A percentile compares a stretch with the other conserved stretches of the same genome.
Evolutionary conservation across 306 rosid genomes (phyloP).

Genomic region (Trifolium subterraneum): DNA sequence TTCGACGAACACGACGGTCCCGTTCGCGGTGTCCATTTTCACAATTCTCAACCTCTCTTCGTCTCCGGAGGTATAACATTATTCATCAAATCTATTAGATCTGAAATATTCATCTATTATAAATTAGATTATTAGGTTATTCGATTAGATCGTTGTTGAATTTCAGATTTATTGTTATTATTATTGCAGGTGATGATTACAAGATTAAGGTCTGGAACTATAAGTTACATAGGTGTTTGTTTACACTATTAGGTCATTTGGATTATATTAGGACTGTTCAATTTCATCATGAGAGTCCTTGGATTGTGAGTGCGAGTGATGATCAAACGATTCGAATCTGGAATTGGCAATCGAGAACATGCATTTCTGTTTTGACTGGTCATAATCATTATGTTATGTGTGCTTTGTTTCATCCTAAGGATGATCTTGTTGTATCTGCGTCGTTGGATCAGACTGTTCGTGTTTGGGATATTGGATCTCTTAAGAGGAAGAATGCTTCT

Average conservation of each 20-base stretch:
- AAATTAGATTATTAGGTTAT: background rate
- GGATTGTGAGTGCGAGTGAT: constrained; percentile 98
- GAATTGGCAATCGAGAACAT: constrained; percentile 99
- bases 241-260: constrained; percentile 92
- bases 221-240: constrained; percentile 87
- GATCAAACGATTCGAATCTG: constrained; percentile 99
- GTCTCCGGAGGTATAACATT: constrained; percentile 83
- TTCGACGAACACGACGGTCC: constrained; percentile 99
- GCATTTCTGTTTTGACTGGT: constrained; percentile 92
- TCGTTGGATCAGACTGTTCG: constrained; percentile 96
- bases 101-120: background rate
- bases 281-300: constrained; percentile 92
- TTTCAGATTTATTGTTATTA: background rate
- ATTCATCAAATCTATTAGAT: too few species aligned
- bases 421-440: constrained; percentile 92
- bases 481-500: constrained; percentile 80
- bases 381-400: constrained; percentile 98
- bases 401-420: constrained; percentile 89
- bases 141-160: background rate
- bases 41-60: constrained; percentile 87
- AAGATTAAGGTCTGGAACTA: constrained; percentile 99
- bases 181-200: constrained; percentile 83
- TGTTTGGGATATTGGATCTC: constrained; percentile 92
- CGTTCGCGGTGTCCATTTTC: constrained; percentile 96
- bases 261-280: constrained; percentile 95